These are phyloP conservation scores for Fusarium nurragi DNA, from an alignment of 2,329 filamentous ascomycete genomes.

Conservation along the genomic window DNA sequence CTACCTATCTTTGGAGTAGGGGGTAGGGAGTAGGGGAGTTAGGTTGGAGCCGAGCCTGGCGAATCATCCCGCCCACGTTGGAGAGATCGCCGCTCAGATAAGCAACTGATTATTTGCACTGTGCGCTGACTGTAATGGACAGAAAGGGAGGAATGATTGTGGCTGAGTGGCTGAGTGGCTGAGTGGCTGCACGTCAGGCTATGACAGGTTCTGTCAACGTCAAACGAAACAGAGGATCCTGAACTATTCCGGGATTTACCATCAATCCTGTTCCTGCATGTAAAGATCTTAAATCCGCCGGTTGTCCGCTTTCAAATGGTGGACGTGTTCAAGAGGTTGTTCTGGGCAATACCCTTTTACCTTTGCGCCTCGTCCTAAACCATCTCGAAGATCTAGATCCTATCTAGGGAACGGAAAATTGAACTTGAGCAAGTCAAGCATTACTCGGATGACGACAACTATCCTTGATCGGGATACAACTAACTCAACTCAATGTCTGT, in stretches of 20 bases:
- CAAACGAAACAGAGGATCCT: neutral
- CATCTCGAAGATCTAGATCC: conserved; percentile 1
- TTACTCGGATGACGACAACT: neutral
- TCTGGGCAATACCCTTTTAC: neutral
- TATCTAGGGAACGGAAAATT: neutral
- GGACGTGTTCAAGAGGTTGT: neutral
- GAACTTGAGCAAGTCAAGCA: neutral
- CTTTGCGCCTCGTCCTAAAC: neutral
- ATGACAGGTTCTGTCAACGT: neutral
- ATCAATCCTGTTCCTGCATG: neutral
- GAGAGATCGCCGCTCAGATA: conserved; percentile 41
- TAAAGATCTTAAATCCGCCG: neutral
- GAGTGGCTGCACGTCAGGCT: neutral
- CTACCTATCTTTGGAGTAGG: neutral
- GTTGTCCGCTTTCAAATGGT: neutral
- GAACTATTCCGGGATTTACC: neutral
- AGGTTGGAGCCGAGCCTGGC: conserved; percentile 36
- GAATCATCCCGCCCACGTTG: conserved; percentile 51
- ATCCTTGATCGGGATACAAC: neutral
- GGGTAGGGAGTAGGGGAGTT: conserved; percentile 3
- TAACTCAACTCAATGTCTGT: neutral
- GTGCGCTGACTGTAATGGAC: conserved; percentile 29
- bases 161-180: conserved; percentile 13
- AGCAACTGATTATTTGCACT: conserved; percentile 28
- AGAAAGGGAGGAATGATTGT: conserved; percentile 27